Conservation (phyloP, 768 basidiomycete genomes). For the Filobasidium floriforme region DNA sequence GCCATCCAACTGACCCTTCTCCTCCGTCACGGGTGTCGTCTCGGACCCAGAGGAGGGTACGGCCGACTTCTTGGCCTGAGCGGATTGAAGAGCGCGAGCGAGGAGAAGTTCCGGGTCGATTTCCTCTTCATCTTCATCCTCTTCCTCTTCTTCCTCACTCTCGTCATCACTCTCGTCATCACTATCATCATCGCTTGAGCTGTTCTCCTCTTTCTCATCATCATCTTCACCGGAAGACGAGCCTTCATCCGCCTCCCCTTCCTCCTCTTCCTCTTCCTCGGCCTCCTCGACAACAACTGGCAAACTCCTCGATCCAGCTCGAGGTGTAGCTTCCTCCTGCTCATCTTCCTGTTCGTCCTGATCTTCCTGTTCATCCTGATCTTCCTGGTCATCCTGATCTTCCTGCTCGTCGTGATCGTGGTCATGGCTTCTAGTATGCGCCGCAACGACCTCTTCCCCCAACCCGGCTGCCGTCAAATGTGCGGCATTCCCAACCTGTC, state of each 20-base stretch:
- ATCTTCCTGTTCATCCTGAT: neutral
- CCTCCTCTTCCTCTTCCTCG: neutral
- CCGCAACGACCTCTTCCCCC: slow-evolving; percentile 1
- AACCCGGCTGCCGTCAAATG: too few relatives aligned
- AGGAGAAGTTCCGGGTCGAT: slow-evolving; percentile 4
- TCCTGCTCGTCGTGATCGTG: neutral
- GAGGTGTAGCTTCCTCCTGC: neutral
- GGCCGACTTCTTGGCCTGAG: neutral
- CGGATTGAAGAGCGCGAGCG: neutral
- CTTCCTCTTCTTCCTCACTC: slow-evolving; percentile 14
- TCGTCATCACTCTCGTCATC: slow-evolving; percentile 20
- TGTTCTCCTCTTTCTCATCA: slow-evolving; percentile 19
- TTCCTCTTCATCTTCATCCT: slow-evolving; percentile 19
- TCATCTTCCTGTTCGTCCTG: neutral
- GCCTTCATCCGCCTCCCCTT: neutral
- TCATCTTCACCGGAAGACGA: neutral
- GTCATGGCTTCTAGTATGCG: slow-evolving; percentile 10
- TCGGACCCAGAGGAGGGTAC: slow-evolving; percentile 9
- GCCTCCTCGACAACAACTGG: neutral
- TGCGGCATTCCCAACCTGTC: too few relatives aligned
- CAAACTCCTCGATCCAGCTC: slow-evolving; percentile 19
- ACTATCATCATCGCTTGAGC: too few relatives aligned
- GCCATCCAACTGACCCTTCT: slow-evolving; percentile 11
- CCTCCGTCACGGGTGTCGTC: neutral
- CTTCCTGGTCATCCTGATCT: slow-evolving; percentile 24